Base-by-base conservation (phyloP, 2,329 filamentous ascomycete genomes). In the Cladophialophora carrionii region DNA sequence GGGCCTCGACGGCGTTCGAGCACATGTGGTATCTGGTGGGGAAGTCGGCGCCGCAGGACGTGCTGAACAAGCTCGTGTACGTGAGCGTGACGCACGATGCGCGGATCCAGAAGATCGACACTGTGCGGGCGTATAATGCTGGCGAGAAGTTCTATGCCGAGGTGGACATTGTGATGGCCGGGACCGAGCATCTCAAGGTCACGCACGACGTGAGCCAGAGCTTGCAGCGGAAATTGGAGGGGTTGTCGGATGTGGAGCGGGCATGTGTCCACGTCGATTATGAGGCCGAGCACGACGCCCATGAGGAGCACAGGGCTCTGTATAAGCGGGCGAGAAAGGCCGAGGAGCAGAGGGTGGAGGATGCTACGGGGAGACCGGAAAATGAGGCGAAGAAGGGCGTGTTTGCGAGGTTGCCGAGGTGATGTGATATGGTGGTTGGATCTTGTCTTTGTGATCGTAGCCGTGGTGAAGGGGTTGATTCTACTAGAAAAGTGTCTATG, bases 81-180 rank as follows among this genome's bases (percentile, higher is more conserved):
- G 78, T 85, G 71, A 74, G 81, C 64, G 78, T 85, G 74, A 85
- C 82, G 1, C 84, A 85, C 71, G 83, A 85, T 67, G 72, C 70
- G 62, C 82, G 76, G 70, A 85, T 88, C 56, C 76, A 80, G 61
- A 85, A 87, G 71, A 81, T 88, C 46, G 85, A 87, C 68, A 86
- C 83, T 66, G 85, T 83, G 73, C 82, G 83, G 61, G 85, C 85
- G 4, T 88, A 88, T 72, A 85, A 87, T 71, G 84, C 84, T 0
- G 85, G 86, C 0, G 84, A 87, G 68, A 81, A 83, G 46, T 85
- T 86, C 70, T 87, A 87, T 68, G 85, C 87, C 20, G 85, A 88
- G 70, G 82, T 88, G 4, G 85, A 88, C 70, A 81, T 88, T 58
- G 81, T 88, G 57, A 85, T 88, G 79, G 81, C 86, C 71, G 83